Evolutionary conservation across 257 asterid genomes (phyloP), one percentile per base, ranked within the genome.

Genomic region (Solanum chilense): DNA sequence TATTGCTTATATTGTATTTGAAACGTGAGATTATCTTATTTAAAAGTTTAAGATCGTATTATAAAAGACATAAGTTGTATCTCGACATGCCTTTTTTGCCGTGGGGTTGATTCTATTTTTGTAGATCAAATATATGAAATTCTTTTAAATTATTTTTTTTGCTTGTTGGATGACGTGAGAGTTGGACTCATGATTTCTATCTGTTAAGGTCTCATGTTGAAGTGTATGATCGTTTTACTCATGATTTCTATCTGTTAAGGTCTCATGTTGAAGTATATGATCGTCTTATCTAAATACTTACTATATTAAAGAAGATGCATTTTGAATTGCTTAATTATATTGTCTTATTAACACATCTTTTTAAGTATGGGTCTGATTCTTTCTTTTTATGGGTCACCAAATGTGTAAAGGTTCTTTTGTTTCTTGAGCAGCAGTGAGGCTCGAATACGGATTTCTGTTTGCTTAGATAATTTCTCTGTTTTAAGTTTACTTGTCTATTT

Each of bases 31-130:
- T 68, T 3, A 68, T 27, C 12, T 68, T 20, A 68, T 27, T 27
- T 68, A 27, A 68, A 68, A 13, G 11, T 14, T 27, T 68, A 29
- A 68, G 6, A 68, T 56, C 0, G 1, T 27, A 23, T 23, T 21
- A 27, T 0, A 25, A 29, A 27, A 8, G 4, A 12, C 0, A 10
- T 4, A 23, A 3, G 11, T n/a, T 64, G 16, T n/a, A 64, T 64
- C 8, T 64, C 9, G 5, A 12, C 1, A 13, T 66, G 14, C 8
- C 4, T 66, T 27, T 27, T 66, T 25, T 2, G 3, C 2, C 1
- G 18, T 12, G 73, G 20, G 20, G 0, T 12, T 66, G 35, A 66
- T 25, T 66, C 73, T 25, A 25, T 66, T 66, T 27, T 12, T 2
- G 6, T 66, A 10, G 37, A 27, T 66, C 35, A 66, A 66, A 66